A percentile compares a stretch with the other conserved stretches of the same genome.
These are phyloP conservation scores for Rhodamnia argentea DNA, from an alignment of 345 rosid genomes.

Conservation along the genomic window DNA sequence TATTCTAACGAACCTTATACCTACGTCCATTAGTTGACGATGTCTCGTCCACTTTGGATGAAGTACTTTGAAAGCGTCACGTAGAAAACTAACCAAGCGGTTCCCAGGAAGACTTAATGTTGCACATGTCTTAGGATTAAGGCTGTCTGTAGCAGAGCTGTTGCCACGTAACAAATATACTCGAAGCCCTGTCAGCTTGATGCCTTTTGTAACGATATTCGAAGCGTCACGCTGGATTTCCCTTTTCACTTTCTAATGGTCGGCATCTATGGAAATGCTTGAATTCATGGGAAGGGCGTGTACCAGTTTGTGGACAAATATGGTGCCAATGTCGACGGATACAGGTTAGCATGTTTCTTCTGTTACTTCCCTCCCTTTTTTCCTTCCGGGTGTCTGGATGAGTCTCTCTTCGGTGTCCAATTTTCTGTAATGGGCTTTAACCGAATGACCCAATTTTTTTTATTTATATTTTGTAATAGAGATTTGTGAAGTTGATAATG, in stretches of 20 bases:
- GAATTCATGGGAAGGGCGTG: constrained; percentile 79
- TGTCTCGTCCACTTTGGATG: background rate
- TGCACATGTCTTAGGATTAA: background rate
- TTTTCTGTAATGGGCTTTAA: background rate
- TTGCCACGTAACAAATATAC: background rate
- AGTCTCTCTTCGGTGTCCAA: background rate
- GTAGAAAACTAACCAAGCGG: background rate
- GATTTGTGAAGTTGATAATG: too few species aligned
- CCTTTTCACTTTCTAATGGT: background rate
- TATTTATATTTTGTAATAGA: too few species aligned
- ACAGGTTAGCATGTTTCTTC: constrained; percentile 39
- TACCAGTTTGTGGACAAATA: constrained; percentile 90
- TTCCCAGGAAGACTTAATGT: background rate
- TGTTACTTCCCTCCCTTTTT: background rate
- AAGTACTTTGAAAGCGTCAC: background rate
- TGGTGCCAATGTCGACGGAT: constrained; percentile 92
- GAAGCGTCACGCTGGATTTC: background rate
- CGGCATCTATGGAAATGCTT: background rate
- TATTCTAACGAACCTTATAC: background rate
- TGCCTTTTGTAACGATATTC: background rate
- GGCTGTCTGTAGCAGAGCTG: background rate
- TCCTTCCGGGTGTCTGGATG: background rate
- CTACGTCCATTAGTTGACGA: background rate
- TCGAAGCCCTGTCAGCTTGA: background rate
- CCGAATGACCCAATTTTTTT: too few species aligned